These are phyloP conservation scores for Lobulomyces angularis DNA, from an alignment of 192 early-diverging fungal species.

Conservation along the genomic window DNA sequence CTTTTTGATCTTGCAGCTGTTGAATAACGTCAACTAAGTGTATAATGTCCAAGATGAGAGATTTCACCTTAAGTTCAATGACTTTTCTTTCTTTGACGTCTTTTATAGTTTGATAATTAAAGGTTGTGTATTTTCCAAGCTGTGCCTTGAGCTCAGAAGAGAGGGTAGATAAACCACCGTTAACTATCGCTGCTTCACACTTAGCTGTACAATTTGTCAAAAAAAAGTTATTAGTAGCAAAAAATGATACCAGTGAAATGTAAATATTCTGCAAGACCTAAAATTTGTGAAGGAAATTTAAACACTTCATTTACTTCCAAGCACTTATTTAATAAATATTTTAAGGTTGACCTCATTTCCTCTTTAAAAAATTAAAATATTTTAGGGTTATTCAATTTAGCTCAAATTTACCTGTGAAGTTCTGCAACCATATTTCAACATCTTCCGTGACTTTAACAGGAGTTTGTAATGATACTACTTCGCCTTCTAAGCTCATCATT, in stretches of 20 bases:
- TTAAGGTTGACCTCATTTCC: conserved; percentile 37
- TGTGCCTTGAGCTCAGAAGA: conserved; percentile 19
- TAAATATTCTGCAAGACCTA: conserved; percentile 30
- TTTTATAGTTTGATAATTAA: conserved; percentile 25
- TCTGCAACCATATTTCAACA: conserved; percentile 38
- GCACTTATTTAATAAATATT: conserved; percentile 24
- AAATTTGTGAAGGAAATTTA: conserved; percentile 36
- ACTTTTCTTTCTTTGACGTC: conserved; percentile 24
- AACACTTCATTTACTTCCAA: conserved; percentile 26
- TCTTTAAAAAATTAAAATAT: too few relatives aligned
- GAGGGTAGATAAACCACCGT: conserved; percentile 11
- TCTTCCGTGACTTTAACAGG: conserved; percentile 36
- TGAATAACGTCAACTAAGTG: conserved; percentile 44
- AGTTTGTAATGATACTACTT: conserved; percentile 22
- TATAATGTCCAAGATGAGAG: conserved; percentile 42
- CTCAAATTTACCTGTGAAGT: too few relatives aligned
- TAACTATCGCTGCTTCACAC: conserved; percentile 23
- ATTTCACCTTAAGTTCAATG: conserved; percentile 36
- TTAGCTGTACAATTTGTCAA: too few relatives aligned
- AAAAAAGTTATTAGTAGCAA: too few relatives aligned
- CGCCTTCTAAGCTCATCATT: conserved; percentile 41
- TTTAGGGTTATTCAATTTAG: too few relatives aligned
- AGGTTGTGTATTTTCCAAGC: conserved; percentile 38
- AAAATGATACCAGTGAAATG: too few relatives aligned
- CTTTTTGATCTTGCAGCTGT: conserved; percentile 25